These are phyloP conservation scores for Periconia digitata DNA, from an alignment of 2,329 filamentous ascomycete species.

Conservation along the genomic window DNA sequence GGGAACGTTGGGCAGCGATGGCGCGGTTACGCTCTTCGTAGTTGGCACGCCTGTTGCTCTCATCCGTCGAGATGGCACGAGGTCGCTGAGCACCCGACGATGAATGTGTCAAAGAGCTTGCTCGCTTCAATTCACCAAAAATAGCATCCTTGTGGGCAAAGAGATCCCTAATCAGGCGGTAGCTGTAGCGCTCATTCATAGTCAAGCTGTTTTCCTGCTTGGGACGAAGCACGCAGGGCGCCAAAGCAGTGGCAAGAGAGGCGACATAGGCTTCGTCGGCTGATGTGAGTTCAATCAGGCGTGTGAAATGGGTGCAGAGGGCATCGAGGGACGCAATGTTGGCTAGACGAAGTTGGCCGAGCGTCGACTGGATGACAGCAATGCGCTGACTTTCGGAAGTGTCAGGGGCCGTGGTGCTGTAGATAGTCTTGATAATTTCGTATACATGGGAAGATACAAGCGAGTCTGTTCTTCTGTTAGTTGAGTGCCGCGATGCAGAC, in stretches of 20 bases:
- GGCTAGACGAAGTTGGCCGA: constrained; percentile 89
- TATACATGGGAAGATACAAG: constrained; percentile 97
- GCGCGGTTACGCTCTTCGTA: constrained; percentile 92
- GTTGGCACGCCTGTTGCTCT: constrained; percentile 89
- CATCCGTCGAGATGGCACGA: constrained; percentile 89
- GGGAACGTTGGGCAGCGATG: constrained; percentile 64
- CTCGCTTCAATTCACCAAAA: constrained; percentile 93
- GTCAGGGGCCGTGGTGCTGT: constrained; percentile 75
- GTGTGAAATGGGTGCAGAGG: constrained; percentile 96
- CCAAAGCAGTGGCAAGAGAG: constrained; percentile 71
- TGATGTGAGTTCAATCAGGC: constrained; percentile 93
- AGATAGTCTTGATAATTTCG: constrained; percentile 97
- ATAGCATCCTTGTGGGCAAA: constrained; percentile 94
- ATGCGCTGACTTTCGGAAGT: constrained; percentile 72
- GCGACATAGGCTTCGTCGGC: constrained; percentile 85
- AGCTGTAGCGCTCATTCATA: constrained; percentile 92
- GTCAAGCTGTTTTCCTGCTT: constrained; percentile 86
- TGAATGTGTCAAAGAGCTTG: constrained; percentile 68
- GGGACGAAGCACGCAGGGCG: constrained; percentile 85
- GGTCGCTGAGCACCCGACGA: constrained; percentile 64
- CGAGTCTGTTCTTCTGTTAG: constrained; percentile 69
- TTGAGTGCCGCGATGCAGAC: constrained; percentile 2
- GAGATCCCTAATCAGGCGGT: constrained; percentile 86
- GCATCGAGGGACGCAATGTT: constrained; percentile 99
- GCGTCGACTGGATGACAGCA: constrained; percentile 89